phyloP scores from a whole-genome alignment of 1,284 basidiomycete genomes.

The Rhodotorula sp. region DNA sequence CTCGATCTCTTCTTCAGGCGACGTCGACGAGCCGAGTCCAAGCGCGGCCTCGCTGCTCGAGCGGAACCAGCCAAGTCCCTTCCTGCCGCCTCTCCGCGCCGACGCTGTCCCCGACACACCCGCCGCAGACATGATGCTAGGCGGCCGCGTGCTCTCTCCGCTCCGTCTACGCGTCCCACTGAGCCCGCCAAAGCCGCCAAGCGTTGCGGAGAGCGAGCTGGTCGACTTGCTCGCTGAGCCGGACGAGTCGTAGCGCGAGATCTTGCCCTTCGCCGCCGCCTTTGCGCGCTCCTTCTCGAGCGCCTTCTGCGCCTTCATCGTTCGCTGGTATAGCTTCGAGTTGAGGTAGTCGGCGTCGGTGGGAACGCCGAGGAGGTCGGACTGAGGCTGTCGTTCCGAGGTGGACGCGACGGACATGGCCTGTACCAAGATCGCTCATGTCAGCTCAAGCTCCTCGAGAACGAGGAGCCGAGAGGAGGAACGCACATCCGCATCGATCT shows the following conservation, averaged over 20 bases:
- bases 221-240: constrained; percentile 16
- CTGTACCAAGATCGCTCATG: neutral
- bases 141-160: constrained; percentile 16
- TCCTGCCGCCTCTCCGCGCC: constrained; percentile 14
- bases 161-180: neutral
- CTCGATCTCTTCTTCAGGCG: neutral
- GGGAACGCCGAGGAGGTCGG: constrained; percentile 9
- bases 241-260: constrained; percentile 21
- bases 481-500: constrained; percentile 34
- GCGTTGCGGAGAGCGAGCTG: constrained; percentile 7
- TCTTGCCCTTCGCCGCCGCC: constrained; percentile 33
- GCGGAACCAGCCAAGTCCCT: constrained; percentile 37
- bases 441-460: neutral
- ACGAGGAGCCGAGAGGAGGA: neutral
- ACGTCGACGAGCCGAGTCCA: neutral
- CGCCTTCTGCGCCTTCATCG: constrained; percentile 38
- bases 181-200: neutral
- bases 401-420: constrained; percentile 16
- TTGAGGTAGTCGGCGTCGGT: constrained; percentile 36
- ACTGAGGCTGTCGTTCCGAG: neutral
- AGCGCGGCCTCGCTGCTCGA: constrained; percentile 31
- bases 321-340: constrained; percentile 37
- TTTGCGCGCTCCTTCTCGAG: constrained; percentile 39
- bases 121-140: constrained; percentile 26
- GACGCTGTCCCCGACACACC: constrained; percentile 15